Percentiles rank a stretch among this genome's conserved stretches.
Evolutionary conservation across 2,329 filamentous ascomycete genomes (phyloP).

Genomic region (Zasmidium angulare): DNA sequence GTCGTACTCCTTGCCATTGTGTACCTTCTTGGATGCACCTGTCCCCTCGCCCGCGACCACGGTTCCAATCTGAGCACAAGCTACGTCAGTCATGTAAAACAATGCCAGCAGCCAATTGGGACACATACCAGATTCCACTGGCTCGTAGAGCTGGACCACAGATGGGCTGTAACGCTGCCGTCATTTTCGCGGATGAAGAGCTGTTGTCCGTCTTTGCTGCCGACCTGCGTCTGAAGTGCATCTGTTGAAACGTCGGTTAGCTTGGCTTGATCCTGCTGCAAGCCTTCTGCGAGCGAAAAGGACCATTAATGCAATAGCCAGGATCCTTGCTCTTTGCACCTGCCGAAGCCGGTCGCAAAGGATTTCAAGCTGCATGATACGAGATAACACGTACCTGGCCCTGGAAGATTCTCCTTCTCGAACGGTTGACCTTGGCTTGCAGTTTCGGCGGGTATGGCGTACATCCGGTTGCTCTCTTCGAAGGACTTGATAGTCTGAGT

Average conservation of each 20-base stretch:
- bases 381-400: slow-evolving; percentile 51
- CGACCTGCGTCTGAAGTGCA: slow-evolving; percentile 76
- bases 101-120: neutral
- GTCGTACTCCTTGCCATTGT: slow-evolving; percentile 86
- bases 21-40: slow-evolving; percentile 67
- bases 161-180: slow-evolving; percentile 80
- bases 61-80: slow-evolving; percentile 70
- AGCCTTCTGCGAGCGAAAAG: neutral
- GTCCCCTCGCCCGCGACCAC: slow-evolving; percentile 86
- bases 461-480: slow-evolving; percentile 61
- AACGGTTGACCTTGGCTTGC: slow-evolving; percentile 63
- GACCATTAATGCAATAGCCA: neutral
- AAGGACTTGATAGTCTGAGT: slow-evolving; percentile 62
- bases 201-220: slow-evolving; percentile 95
- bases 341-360: neutral
- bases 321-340: neutral
- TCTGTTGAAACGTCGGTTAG: slow-evolving; percentile 46
- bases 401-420: slow-evolving; percentile 89
- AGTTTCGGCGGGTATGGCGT: slow-evolving; percentile 55
- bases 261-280: neutral
- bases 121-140: slow-evolving; percentile 34
- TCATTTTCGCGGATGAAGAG: slow-evolving; percentile 84
- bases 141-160: slow-evolving; percentile 65
- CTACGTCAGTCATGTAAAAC: slow-evolving; percentile 6
- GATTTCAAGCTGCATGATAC: neutral